Conservation (phyloP, 805 yeast species). For the Candida michaelii region DNA sequence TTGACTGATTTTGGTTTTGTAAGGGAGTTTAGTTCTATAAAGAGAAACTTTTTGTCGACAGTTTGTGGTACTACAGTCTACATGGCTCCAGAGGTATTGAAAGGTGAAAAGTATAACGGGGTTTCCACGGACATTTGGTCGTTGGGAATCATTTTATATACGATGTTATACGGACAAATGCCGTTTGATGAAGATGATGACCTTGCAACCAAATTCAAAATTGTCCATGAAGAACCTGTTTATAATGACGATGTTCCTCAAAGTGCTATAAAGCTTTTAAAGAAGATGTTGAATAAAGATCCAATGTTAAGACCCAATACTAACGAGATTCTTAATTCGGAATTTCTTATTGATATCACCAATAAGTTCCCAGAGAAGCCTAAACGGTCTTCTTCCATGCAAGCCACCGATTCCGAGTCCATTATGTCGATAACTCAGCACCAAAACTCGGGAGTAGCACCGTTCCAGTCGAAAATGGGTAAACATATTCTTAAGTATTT, state of each 20-base stretch:
- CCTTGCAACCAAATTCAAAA: constrained; percentile 54
- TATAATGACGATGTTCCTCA: constrained; percentile 47
- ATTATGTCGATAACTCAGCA: constrained; percentile 40
- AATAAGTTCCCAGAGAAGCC: constrained; percentile 24
- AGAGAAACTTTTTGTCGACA: constrained; percentile 63
- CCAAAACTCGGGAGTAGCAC: constrained; percentile 30
- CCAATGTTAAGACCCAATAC: constrained; percentile 60
- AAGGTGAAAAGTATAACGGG: constrained; percentile 71
- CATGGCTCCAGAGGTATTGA: constrained; percentile 92
- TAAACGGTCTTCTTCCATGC: constrained; percentile 15
- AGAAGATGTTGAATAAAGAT: constrained; percentile 60
- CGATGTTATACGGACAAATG: constrained; percentile 80
- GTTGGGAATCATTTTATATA: constrained; percentile 82
- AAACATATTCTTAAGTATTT: constrained; percentile 59
- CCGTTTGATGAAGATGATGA: constrained; percentile 91
- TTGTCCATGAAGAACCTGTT: constrained; percentile 64
- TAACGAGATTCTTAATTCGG: constrained; percentile 36
- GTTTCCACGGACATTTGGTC: constrained; percentile 88
- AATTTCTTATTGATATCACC: constrained; percentile 33
- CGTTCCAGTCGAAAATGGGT: constrained; percentile 63
- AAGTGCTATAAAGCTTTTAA: constrained; percentile 52
- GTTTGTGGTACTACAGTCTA: constrained; percentile 93
- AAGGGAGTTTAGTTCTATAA: constrained; percentile 56
- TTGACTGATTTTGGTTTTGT: constrained; percentile 94
- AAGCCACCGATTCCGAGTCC: constrained; percentile 33